phyloP scores from a whole-genome alignment of 2,329 filamentous ascomycete genomes.

The Talaromyces sp. region DNA sequence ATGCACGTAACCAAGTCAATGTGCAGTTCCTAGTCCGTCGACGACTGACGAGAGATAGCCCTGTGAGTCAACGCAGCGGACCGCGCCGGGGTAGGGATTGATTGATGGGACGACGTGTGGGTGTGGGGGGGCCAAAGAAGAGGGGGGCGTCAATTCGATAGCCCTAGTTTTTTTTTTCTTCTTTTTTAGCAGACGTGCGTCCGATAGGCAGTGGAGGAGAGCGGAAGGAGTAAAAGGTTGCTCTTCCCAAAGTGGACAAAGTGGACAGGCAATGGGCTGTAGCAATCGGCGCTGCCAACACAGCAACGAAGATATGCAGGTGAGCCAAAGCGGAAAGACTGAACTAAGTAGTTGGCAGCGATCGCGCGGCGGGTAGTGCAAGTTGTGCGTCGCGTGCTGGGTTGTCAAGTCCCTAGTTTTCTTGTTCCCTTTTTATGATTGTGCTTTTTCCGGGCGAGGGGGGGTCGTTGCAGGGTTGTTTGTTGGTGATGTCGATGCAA shows the following conservation, averaged over 20 bases:
- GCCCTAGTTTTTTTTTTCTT: not conserved
- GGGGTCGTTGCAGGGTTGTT: not conserved
- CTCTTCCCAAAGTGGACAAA: not conserved
- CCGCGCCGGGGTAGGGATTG: not conserved
- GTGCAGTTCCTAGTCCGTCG: constrained; percentile 8
- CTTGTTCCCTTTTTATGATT: constrained; percentile 4
- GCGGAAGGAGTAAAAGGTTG: not conserved
- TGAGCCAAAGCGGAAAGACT: constrained; percentile 15
- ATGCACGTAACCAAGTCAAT: constrained; percentile 16
- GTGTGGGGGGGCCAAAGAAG: not conserved
- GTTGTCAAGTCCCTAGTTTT: not conserved
- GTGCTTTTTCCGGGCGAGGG: not conserved
- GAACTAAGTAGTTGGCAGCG: constrained; percentile 11
- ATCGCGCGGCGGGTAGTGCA: constrained; percentile 8
- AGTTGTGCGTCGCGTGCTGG: not conserved
- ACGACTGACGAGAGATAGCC: not conserved
- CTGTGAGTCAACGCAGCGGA: not conserved
- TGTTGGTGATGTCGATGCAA: not conserved
- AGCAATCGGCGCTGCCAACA: constrained; percentile 12
- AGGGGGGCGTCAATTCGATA: not conserved
- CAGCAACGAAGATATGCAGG: constrained; percentile 14
- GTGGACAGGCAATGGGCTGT: not conserved
- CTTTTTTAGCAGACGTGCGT: not conserved
- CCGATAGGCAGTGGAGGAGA: not conserved
- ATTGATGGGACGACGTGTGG: not conserved